A percentile compares a stretch with the other conserved stretches of the same genome.
These are phyloP conservation scores for Hemisphaericaspora lyxosophila DNA, from an alignment of 1,139 yeast species.

Conservation along the genomic window DNA sequence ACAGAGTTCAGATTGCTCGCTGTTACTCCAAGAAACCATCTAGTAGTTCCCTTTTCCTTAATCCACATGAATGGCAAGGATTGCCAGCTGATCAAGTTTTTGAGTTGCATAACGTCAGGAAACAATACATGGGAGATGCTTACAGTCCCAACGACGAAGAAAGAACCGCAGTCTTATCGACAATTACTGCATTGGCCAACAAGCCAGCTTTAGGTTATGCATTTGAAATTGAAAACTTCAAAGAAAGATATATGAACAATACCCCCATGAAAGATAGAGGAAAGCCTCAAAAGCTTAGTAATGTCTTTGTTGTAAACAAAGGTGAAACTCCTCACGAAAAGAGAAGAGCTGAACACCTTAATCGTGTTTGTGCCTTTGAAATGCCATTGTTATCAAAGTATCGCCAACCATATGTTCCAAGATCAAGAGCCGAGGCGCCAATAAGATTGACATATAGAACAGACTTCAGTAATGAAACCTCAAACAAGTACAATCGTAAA, in stretches of 20 bases:
- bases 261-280: constrained; percentile 41
- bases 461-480: constrained; percentile 63
- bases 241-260: constrained; percentile 46
- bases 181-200: constrained; percentile 33
- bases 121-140: constrained; percentile 53
- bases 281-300: constrained; percentile 41
- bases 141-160: constrained; percentile 55
- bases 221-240: constrained; percentile 47
- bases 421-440: constrained; percentile 46
- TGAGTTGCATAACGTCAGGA: constrained; percentile 59
- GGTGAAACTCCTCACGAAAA: constrained; percentile 40
- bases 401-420: constrained; percentile 62
- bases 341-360: constrained; percentile 49
- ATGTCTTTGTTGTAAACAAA: constrained; percentile 36
- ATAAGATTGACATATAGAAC: constrained; percentile 69
- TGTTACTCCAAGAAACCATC: constrained; percentile 15
- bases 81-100: constrained; percentile 63
- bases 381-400: constrained; percentile 79
- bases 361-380: constrained; percentile 86
- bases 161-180: constrained; percentile 47
- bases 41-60: constrained; percentile 35
- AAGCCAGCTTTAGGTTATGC: constrained; percentile 44
- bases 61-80: constrained; percentile 71
- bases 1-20: constrained; percentile 8
- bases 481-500: constrained; percentile 66